Evolutionary conservation across 352 stramenopile species (phyloP), one percentile per base, ranked within the genome.

Genomic region (Aphanomyces invadans): DNA sequence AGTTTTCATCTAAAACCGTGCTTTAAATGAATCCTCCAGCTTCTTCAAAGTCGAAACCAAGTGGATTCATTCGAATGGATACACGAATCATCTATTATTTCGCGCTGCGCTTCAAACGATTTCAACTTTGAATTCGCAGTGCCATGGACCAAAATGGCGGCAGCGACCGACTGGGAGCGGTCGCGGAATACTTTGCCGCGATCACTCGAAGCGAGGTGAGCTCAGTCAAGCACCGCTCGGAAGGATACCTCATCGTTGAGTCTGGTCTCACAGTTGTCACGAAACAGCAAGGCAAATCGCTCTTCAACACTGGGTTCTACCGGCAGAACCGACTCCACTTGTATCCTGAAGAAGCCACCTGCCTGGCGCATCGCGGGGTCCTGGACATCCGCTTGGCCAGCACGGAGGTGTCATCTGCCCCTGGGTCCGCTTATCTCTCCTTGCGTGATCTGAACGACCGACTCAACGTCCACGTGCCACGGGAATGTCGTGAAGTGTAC

Each of bases 271-370:
- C 81, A 44, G 71, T 80, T 59, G 72, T 92, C 29, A 90, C 81
- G 60, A 72, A 77, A 21, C 84, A 92, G 69, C 82, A 80, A 19
- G 84, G 84, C 0, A 79, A 83, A 5, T 62, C 88, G 66, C 73
- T 90, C 15, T 90, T 90, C 62, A 83, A 90, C 68, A 88, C 90
- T 78, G 84, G 84, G 2, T 70, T 74, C 28, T 76, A 74, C 29
- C 44, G 68, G 46, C 73, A 73, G 68, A 23, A 39, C 4, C 21
- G 7, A 23, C 68, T 86, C 19, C 80, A 80, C 21, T 68, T 92
- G 45, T 89, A 84, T 42, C 75, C 79, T 0, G 84, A 92, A 52
- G 84, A 92, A 64, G 74, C 79, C 15, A 74, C 76, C 51, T 92
- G 84, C 44, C 65, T 92, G n/a, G 45, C 84, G 21, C 76, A 86